Evolutionary conservation across 257 asterid species (phyloP).

Genomic region (Misopates orontium): DNA sequence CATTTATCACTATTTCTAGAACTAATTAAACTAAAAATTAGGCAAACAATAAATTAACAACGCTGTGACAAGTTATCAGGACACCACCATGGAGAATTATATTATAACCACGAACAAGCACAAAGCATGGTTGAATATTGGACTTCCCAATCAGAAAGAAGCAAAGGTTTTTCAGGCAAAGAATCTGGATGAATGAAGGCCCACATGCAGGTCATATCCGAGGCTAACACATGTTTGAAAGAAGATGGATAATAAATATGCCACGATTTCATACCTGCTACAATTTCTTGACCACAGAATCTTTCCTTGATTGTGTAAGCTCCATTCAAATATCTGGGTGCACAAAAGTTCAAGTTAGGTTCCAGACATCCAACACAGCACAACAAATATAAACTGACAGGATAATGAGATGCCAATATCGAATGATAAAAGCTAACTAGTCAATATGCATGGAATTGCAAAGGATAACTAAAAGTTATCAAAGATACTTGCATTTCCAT

Average conservation of each 20-base stretch:
- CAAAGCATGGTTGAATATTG: not conserved
- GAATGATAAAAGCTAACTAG: slow-evolving; percentile 4
- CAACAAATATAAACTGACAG: not conserved
- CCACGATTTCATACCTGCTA: slow-evolving; percentile 57
- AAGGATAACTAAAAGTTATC: slow-evolving; percentile 28
- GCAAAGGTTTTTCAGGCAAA: no score
- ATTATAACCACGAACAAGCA: not conserved
- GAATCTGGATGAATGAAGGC: no score
- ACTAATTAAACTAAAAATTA: not conserved
- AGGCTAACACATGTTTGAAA: slow-evolving; percentile 5
- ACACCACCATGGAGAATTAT: not conserved
- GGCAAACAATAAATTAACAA: no score
- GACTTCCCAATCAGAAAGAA: not conserved
- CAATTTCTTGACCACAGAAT: slow-evolving; percentile 85
- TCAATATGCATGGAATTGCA: slow-evolving; percentile 16
- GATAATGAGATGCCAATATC: not conserved
- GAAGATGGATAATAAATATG: slow-evolving; percentile 10
- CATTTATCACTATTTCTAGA: not conserved
- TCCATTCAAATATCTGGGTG: slow-evolving; percentile 90
- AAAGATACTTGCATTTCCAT: slow-evolving; percentile 76
- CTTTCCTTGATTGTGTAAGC: slow-evolving; percentile 96
- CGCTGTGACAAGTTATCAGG: no score
- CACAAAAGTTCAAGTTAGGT: slow-evolving; percentile 32
- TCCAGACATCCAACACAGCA: slow-evolving; percentile 23
- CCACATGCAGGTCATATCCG: not conserved